These are phyloP conservation scores for Gaeumannomyces sp. DNA, from an alignment of 2,329 filamentous ascomycete species.

Conservation along the genomic window DNA sequence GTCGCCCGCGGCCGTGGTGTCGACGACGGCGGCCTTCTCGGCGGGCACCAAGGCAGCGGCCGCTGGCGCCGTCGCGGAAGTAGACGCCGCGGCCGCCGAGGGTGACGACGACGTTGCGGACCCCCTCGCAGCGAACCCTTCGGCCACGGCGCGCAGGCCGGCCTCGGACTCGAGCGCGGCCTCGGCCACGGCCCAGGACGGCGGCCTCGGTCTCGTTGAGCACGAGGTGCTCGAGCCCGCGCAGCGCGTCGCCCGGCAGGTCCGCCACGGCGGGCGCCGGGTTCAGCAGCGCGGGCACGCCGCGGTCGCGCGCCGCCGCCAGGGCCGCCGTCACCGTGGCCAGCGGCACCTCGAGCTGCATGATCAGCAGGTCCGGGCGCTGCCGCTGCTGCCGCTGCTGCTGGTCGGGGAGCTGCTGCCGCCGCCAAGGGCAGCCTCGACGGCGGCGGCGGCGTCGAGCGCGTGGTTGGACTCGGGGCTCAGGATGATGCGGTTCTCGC, in stretches of 20 bases:
- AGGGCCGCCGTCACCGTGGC: slow-evolving; percentile 46
- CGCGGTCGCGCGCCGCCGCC: slow-evolving; percentile 27
- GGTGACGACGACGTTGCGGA: slow-evolving; percentile 74
- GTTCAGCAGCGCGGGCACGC: slow-evolving; percentile 58
- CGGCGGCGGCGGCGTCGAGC: slow-evolving; percentile 31
- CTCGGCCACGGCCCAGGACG: slow-evolving; percentile 41
- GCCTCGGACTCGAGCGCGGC: slow-evolving; percentile 28
- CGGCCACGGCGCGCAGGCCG: slow-evolving; percentile 31
- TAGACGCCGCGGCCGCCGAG: slow-evolving; percentile 76
- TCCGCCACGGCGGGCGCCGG: slow-evolving; percentile 65
- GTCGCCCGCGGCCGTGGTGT: slow-evolving; percentile 91
- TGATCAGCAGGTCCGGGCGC: slow-evolving; percentile 47
- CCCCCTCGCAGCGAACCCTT: slow-evolving; percentile 58
- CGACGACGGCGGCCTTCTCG: slow-evolving; percentile 69
- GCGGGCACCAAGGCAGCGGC: slow-evolving; percentile 49
- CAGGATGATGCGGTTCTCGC: slow-evolving; percentile 72
- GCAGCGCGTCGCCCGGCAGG: slow-evolving; percentile 53
- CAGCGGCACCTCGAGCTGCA: slow-evolving; percentile 56
- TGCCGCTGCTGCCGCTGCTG: too few species aligned
- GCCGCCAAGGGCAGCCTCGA: slow-evolving; percentile 4
- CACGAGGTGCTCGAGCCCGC: slow-evolving; percentile 57
- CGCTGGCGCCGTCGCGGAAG: slow-evolving; percentile 41
- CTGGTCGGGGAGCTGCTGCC: too few species aligned
- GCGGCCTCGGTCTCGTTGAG: slow-evolving; percentile 71
- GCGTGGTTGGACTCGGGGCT: slow-evolving; percentile 64